Conservation (phyloP, 1,284 basidiomycete species). For the Wallemia mellicola region DNA sequence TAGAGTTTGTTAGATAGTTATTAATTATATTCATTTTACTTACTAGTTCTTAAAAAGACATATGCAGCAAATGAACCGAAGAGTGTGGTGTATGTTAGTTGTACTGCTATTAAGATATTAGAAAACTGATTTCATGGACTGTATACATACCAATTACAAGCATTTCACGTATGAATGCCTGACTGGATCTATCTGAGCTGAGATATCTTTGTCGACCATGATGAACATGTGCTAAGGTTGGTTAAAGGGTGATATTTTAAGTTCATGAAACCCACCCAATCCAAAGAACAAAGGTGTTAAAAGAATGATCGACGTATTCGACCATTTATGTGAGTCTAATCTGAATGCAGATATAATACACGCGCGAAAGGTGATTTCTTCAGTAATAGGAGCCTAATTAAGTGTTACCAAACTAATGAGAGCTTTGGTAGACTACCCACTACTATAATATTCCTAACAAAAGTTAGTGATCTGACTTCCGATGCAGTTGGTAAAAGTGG, state of each 20-base stretch:
- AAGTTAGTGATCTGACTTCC: too few species aligned
- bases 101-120: too few species aligned
- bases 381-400: neutral
- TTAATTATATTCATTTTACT: too few species aligned
- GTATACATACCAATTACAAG: too few species aligned
- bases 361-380: neutral
- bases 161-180: too few species aligned
- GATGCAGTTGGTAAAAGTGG: too few species aligned
- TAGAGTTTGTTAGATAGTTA: too few species aligned
- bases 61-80: neutral
- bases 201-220: too few species aligned
- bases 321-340: neutral
- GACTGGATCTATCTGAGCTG: too few species aligned
- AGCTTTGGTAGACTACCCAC: too few species aligned
- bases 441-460: too few species aligned
- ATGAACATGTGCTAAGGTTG: neutral
- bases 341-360: neutral
- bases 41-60: neutral
- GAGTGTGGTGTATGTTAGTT: neutral
- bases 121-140: too few species aligned
- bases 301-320: neutral
- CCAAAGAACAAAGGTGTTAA: neutral
- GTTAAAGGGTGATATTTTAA: neutral
- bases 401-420: neutral
- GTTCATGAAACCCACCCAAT: neutral